A percentile compares a stretch with the other conserved stretches of the same genome.
Conservation (phyloP, 192 early-diverging fungal genomes). For the Coemansia sp. region DNA sequence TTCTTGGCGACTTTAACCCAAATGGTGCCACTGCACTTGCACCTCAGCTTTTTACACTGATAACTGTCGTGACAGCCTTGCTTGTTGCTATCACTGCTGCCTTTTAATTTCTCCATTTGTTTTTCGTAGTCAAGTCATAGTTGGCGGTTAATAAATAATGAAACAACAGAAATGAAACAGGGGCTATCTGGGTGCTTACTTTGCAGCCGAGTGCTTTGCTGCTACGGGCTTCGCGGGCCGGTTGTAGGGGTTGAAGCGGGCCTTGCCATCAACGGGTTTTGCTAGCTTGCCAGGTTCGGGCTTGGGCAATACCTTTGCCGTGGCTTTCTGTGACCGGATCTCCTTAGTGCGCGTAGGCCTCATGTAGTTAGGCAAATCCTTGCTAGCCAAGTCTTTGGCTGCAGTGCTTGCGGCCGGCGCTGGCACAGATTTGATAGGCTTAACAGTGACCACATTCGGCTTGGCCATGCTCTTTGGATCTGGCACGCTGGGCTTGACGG, state of each 20-base stretch:
- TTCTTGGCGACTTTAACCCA: conserved; percentile 26
- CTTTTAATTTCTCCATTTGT: neutral
- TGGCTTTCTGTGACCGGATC: conserved; percentile 26
- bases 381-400: conserved; percentile 3
- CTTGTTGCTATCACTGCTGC: conserved; percentile 8
- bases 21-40: conserved; percentile 10
- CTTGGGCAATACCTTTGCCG: neutral
- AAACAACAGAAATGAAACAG: neutral
- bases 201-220: conserved; percentile 23
- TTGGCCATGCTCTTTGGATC: conserved; percentile 4
- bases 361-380: conserved; percentile 44
- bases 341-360: conserved; percentile 39
- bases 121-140: neutral
- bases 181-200: conserved; percentile 1
- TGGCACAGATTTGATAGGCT: conserved; percentile 4
- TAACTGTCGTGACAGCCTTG: neutral
- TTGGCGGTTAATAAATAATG: neutral
- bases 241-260: conserved; percentile 34
- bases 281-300: neutral
- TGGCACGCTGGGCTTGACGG: conserved; percentile 16
- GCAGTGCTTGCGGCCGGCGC: neutral
- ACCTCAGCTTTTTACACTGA: neutral
- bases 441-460: neutral
- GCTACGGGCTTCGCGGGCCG: conserved; percentile 19
- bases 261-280: conserved; percentile 15